Conservation (phyloP, 176 grass and related monocot species). For the Zoysia japonica region DNA sequence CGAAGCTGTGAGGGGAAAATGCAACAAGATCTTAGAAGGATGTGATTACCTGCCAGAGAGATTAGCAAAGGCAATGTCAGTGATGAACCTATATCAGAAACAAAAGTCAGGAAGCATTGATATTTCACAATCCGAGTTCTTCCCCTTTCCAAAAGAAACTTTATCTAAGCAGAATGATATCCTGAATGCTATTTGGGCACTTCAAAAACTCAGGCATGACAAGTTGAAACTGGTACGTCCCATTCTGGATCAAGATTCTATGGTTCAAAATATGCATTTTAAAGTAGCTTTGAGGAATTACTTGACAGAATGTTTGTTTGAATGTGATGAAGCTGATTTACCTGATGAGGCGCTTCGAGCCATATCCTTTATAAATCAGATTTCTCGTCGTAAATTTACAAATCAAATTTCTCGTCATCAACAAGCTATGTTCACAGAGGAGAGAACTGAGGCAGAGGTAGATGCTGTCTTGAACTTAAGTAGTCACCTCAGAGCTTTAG, state of each 20-base stretch:
- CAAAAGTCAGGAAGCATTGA: constrained; percentile 14
- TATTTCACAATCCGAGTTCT: constrained; percentile 50
- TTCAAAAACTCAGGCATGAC: constrained; percentile 6
- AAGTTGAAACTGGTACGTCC: constrained; percentile 32
- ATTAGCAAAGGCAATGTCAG: constrained; percentile 45
- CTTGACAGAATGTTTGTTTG: constrained; percentile 47
- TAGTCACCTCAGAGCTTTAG: constrained; percentile 40
- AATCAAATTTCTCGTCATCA: constrained; percentile 18
- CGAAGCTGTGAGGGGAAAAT: constrained; percentile 29
- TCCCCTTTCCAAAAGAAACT: constrained; percentile 32
- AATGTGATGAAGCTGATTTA: constrained; percentile 41
- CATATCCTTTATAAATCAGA: constrained; percentile 39
- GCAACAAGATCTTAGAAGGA: constrained; percentile 33
- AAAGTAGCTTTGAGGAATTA: constrained; percentile 40
- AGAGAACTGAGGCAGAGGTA: constrained; percentile 30
- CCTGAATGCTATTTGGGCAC: constrained; percentile 52
- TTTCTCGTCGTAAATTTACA: constrained; percentile 27
- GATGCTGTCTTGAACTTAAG: constrained; percentile 51
- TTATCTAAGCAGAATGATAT: constrained; percentile 39
- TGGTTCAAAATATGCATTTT: background rate
- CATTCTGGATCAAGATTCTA: constrained; percentile 34
- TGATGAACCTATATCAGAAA: constrained; percentile 35
- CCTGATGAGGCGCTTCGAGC: constrained; percentile 34
- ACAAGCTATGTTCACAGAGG: constrained; percentile 23
- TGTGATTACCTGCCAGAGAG: constrained; percentile 37